phyloP scores from a whole-genome alignment of 768 basidiomycete genomes.

The Rhodotorula kratochvilovae region DNA sequence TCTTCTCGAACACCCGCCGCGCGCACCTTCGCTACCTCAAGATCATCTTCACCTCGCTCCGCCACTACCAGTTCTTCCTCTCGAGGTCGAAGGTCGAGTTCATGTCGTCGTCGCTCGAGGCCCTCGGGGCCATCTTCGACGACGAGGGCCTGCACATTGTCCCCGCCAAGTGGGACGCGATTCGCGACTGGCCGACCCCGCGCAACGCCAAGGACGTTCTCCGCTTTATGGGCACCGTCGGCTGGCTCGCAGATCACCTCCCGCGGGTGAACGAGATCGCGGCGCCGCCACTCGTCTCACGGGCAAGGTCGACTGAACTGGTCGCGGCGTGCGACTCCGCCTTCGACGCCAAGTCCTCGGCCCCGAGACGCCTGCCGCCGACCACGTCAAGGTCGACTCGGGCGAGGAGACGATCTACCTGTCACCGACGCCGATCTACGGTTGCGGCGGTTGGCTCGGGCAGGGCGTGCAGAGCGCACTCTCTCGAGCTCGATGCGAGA shows the following conservation, averaged over 20 bases:
- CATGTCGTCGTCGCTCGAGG: constrained; percentile 30
- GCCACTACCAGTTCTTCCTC: constrained; percentile 46
- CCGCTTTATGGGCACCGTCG: constrained; percentile 8
- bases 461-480: not conserved
- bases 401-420: constrained; percentile 9
- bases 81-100: constrained; percentile 48
- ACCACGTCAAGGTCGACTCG: not conserved
- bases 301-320: constrained; percentile 20
- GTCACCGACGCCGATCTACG: constrained; percentile 10
- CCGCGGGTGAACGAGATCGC: constrained; percentile 6
- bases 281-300: constrained; percentile 6
- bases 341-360: constrained; percentile 2
- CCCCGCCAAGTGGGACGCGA: not conserved
- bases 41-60: constrained; percentile 44
- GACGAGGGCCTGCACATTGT: constrained; percentile 9
- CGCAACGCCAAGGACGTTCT: constrained; percentile 11
- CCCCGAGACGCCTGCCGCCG: not conserved
- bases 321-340: not conserved
- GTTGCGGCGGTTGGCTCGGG: constrained; percentile 21
- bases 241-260: constrained; percentile 23
- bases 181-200: constrained; percentile 13
- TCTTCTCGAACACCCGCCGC: constrained; percentile 50
- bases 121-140: constrained; percentile 10
- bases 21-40: constrained; percentile 48
- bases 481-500: no score